Base-by-base conservation (phyloP, 2,329 filamentous ascomycete species). In the Pezicula rhizophila region DNA sequence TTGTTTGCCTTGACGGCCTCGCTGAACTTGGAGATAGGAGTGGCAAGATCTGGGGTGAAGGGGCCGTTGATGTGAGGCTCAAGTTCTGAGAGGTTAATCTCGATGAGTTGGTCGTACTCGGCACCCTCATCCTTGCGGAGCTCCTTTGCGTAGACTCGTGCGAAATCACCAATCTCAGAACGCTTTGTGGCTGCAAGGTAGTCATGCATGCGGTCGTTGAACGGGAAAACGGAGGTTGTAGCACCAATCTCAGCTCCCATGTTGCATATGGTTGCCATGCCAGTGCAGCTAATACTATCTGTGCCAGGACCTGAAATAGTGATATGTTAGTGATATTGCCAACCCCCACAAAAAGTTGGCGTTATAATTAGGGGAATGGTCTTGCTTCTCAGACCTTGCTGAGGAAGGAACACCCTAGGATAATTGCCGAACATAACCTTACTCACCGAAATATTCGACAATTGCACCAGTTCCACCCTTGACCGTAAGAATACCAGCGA, bases 11-110 rank as follows among this genome's bases (percentile, higher is more conserved):
- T 90, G 65, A 92, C 92, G 59, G 89, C 89, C 66, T 95, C 85
- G 73, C 87, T 89, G 77, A 97, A 96, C 77, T 96, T 93, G 74
- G 89, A 96, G 69, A 99, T 95, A 45, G 93, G 93, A 7, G 93
- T 97, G 48, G 90, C 91, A 73, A 99, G 79, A 82, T 99, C 93
- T 53, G 93, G 93, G 25, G 93, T 99, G 82, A 97, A 97, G 57
- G 93, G 93, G 58, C 93, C 93, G 77, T 99, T 99, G 77, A 99
- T 90, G 70, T 97, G 89, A 59, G 93, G 93, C 78, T 99, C 93
- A 43, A 99, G 85, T 72, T 92, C 87, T 51, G 82, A 86, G 48
- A 99, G 82, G 78, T 99, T 92, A 74, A 99, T 89, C 75, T 96
- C 92, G 64, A 97, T 89, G 59, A 96, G 72, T 74, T 97, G 80